phyloP scores from a whole-genome alignment of 2,329 filamentous ascomycete genomes.

The Penicillium verrucosum region DNA sequence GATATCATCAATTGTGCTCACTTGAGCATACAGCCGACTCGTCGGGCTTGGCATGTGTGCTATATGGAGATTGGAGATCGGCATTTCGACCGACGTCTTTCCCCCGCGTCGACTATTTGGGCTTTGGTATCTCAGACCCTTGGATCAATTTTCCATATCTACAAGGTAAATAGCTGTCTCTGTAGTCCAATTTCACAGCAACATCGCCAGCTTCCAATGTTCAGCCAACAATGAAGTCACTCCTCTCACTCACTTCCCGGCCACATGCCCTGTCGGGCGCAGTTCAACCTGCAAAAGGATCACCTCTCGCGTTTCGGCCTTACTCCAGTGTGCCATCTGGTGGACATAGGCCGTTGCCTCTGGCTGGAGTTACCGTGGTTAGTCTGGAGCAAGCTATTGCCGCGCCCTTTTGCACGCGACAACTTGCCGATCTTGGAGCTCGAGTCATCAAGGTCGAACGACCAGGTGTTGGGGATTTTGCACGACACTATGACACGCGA shows the following conservation, averaged over 20 bases:
- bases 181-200: no score
- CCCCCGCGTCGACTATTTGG: background rate
- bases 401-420: conserved; percentile 54
- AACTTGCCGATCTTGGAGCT: conserved; percentile 54
- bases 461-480: conserved; percentile 52
- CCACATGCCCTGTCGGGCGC: background rate
- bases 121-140: background rate
- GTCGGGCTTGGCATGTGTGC: background rate
- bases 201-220: background rate
- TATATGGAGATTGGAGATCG: background rate
- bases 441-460: conserved; percentile 56
- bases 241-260: background rate
- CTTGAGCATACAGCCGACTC: conserved; percentile 3
- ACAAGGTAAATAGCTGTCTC: background rate
- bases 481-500: conserved; percentile 50
- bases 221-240: background rate
- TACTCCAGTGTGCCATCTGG: conserved; percentile 5
- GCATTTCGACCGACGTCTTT: background rate
- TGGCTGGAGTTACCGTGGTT: conserved; percentile 51
- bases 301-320: background rate
- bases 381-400: conserved; percentile 56
- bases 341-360: conserved; percentile 20
- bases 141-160: background rate
- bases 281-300: background rate
- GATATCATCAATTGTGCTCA: background rate